These are phyloP conservation scores for Colletotrichum destructivum DNA, from an alignment of 2,329 filamentous ascomycete genomes.

Conservation along the genomic window DNA sequence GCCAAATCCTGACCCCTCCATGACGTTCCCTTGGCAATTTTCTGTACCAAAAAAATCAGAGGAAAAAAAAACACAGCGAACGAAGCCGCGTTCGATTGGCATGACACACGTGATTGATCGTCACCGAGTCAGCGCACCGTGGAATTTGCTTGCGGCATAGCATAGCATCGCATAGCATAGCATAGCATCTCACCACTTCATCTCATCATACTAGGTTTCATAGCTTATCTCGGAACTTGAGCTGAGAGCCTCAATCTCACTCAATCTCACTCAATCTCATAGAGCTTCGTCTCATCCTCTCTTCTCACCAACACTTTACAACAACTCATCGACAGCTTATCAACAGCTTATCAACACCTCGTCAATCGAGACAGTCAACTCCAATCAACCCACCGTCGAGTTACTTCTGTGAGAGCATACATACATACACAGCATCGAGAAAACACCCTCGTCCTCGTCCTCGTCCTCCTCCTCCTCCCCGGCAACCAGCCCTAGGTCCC, in stretches of 20 bases:
- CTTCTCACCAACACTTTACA: too few species aligned
- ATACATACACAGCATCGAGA: too few species aligned
- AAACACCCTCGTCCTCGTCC: too few species aligned
- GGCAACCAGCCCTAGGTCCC: neutral
- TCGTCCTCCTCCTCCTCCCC: too few species aligned
- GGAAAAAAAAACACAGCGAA: slow-evolving; percentile 4
- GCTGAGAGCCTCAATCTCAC: too few species aligned
- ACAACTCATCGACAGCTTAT: too few species aligned
- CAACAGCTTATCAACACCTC: too few species aligned
- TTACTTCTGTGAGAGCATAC: too few species aligned
- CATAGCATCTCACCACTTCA: neutral
- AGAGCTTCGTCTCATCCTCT: too few species aligned
- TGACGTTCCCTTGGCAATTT: slow-evolving; percentile 16
- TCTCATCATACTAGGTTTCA: neutral
- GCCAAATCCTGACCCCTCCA: neutral
- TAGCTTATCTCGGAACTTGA: too few species aligned
- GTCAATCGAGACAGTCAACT: neutral
- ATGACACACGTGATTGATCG: slow-evolving; percentile 37
- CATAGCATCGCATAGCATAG: neutral
- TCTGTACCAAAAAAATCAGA: neutral
- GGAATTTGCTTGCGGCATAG: neutral
- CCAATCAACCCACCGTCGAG: neutral
- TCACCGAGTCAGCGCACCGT: slow-evolving; percentile 8
- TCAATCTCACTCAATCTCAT: too few species aligned
- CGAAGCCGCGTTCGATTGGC: neutral